Evolutionary conservation across 169 alveolate species (phyloP), one percentile per base, ranked within the genome.

Genomic region (Plasmodium chabaudi): DNA sequence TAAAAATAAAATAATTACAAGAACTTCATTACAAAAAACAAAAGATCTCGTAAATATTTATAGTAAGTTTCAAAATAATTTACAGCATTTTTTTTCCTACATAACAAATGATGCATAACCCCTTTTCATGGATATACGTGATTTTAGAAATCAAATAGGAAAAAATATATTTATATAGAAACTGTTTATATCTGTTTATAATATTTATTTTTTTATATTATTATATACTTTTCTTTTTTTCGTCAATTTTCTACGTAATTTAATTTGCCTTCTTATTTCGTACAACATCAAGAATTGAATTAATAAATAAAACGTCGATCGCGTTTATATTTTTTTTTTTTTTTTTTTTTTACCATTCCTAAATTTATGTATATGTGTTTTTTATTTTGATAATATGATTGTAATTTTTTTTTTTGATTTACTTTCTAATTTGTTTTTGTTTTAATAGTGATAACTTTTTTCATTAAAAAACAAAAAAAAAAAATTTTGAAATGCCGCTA

Each of bases 31-130:
- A 46, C 57, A 65, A 79, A 65, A 61, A 67, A 17, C 70, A 19
- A 51, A 59, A 67, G 25, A 70, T 34, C 46, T 65, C 1, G 57
- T 55, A 27, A 13, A 57, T 39, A 56, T 79, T 12, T 79, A 69
- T 25, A 79, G 67, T 53, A 65, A 79, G 6, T 65, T 65, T 57
- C 89, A 79, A 47, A 67, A 47, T 23, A 79, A 79, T 15, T 46
- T 79, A 6, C 19, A 69, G n/a, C 21, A 6, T 39, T 68, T 79
- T 9, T 79, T 79, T 39, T 51, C 73, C 5, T 79, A 27, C 61
- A 65, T 79, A 79, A 65, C 89, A 9, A 79, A 57, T 39, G 47
- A 51, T 47, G 12, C 77, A 17, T 79, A 34, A 79, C 5, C 10
- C 12, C 6, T 34, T 53, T 27, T 3, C 42, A 34, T 34, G 39